phyloP scores from a whole-genome alignment of 371 early-diverging fungal species.

The Smittium mucronatum region DNA sequence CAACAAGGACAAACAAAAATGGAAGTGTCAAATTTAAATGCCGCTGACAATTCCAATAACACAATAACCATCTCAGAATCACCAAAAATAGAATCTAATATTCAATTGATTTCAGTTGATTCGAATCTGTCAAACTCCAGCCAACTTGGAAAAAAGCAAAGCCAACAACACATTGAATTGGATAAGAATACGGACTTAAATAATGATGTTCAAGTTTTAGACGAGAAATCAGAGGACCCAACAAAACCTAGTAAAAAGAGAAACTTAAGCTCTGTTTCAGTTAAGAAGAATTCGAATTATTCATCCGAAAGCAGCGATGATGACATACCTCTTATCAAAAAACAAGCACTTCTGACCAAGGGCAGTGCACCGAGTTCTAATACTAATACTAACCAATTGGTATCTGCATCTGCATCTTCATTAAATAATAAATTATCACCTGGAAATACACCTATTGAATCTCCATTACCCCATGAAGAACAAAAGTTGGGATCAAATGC shows the following conservation, averaged over 20 bases:
- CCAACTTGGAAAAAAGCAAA: not conserved
- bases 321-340: not conserved
- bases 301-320: not conserved
- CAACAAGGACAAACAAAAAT: not conserved
- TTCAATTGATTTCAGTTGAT: no score
- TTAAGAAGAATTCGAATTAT: not conserved
- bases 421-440: no score
- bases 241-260: not conserved
- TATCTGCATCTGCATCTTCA: no score
- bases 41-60: not conserved
- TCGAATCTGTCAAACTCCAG: not conserved
- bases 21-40: not conserved
- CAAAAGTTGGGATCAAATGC: no score
- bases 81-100: no score
- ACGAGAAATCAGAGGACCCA: not conserved
- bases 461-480: no score
- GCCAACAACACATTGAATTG: not conserved
- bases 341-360: not conserved
- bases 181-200: not conserved
- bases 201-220: not conserved
- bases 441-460: no score
- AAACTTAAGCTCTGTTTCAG: not conserved
- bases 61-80: not conserved
- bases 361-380: not conserved
- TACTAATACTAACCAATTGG: no score